Base-by-base conservation (phyloP, 2,329 filamentous ascomycete species). In the Calonectria pteridis region DNA sequence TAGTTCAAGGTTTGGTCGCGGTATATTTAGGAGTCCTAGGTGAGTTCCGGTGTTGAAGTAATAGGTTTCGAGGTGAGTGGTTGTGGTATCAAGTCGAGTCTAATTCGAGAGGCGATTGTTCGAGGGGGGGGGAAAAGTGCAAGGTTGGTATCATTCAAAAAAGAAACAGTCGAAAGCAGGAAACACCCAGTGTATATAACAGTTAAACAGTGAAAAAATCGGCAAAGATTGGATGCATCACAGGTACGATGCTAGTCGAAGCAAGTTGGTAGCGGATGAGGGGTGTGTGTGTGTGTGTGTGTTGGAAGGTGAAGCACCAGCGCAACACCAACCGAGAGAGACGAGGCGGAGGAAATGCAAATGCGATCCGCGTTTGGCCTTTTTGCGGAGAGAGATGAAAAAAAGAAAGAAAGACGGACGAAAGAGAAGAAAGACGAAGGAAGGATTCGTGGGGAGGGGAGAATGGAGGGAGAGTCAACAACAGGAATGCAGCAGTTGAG, bases 181-280 rank as follows among this genome's bases (percentile, higher is more conserved):
- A 67, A 67, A 33, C 51, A 46, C 51, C 59, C 69, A 58, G 53
- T 71, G 33, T 43, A 59, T 31, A 59, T 28, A 68, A 26, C 37
- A 23, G 65, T 67, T 67, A 43, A 68, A 68, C 46, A 50, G 29
- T 66, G n/a, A 37, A 33, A 18, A 35, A 23, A 49, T 63, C 69
- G 31, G 64, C 28, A 68, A 69, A 16, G 65, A 72, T 72, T 50
- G 65, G 58, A 72, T 55, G 64, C 65, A 68, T 72, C 64, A 68
- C 46, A 55, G 37, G 26, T n/a, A 33, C 43, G 50, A 71, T 71
- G 37, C 35, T 26, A 28, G 33, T 62, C 55, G 55, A 35, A 62
- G 40, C 20, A 28, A 28, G n/a, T 37, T 59, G 31, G 33, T 13
- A 10, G 40, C 40, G 5, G 40, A 6, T 18, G 40, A 18, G n/a